Base-by-base conservation (phyloP, 208 protist species). In the Trypanosoma boissoni region DNA sequence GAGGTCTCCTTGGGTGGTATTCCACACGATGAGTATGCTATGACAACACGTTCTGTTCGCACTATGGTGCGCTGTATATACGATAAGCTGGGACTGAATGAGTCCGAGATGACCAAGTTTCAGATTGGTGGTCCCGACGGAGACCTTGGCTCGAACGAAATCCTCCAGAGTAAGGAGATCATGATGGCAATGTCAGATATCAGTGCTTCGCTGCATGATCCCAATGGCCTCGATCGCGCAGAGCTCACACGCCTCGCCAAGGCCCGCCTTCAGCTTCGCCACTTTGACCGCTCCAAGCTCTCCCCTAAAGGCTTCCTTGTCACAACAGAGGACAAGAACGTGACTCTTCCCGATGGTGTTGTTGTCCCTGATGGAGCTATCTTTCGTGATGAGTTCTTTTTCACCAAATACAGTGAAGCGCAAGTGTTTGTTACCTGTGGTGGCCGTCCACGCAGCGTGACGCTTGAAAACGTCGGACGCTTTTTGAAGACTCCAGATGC, bases 391-490 rank as follows among this genome's bases (percentile, higher is more conserved):
- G 81, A 85, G 66, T 98, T 97, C 84, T 91, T 97, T 72, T 72
- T 98, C 41, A 76, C 87, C 46, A 77, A 76, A 68, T 80, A 94
- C 73, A 80, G 56, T 18, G 67, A 76, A 26, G 91, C 94, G 1
- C 91, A 97, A 50, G 74, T 99, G 39, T 98, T 99, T 63, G 96
- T 99, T 20, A 96, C 97, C 21, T 99, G 96, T 66, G 97, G 97
- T 53, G 97, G 97, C 26, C 86, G 97, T 51, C 97, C 97, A 12
- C 89, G 93, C 57, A 89, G 93, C 32, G 86, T 98, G 26, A 97
- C 94, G 27, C 64, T 96, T 27, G 72, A 76, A 43, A 98, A 98
- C 67, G 94, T 98, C 7, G 62, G 86, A 55, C 70, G 80, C 42
- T 85, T 97, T 63, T 63, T 96, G 42, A 82, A 89, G 56, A 61